These are phyloP conservation scores for Solanum medicagineum DNA, from an alignment of 257 asterid species.

Conservation along the genomic window DNA sequence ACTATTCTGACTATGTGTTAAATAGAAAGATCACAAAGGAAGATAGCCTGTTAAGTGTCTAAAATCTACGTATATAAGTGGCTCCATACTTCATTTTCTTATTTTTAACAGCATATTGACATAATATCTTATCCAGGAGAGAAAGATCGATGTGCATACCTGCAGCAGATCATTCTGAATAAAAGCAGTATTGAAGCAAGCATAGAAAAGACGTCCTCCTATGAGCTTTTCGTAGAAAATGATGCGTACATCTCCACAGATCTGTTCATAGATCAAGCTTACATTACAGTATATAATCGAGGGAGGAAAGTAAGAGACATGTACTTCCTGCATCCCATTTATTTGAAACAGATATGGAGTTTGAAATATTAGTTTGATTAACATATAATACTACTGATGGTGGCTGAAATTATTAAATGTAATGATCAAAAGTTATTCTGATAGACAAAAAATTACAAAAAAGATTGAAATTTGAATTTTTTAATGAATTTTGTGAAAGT, in stretches of 20 bases:
- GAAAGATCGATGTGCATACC: constrained; percentile 16
- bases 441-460: background rate
- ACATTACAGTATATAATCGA: background rate
- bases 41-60: background rate
- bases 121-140: background rate
- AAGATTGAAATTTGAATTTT: background rate
- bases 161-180: constrained; percentile 54
- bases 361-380: background rate
- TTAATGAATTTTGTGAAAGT: background rate
- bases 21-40: background rate
- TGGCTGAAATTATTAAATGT: background rate
- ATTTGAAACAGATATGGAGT: background rate
- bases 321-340: background rate
- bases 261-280: constrained; percentile 6
- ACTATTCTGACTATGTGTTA: background rate
- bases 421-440: background rate
- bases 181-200: constrained; percentile 73
- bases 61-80: background rate
- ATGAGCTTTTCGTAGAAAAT: constrained; percentile 60
- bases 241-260: constrained; percentile 57
- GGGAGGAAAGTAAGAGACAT: background rate
- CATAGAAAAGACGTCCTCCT: constrained; percentile 71
- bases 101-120: background rate
- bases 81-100: background rate
- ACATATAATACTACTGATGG: background rate